Evolutionary conservation across 2,329 filamentous ascomycete genomes (phyloP).

Genomic region (Hymenoscyphus repandus): DNA sequence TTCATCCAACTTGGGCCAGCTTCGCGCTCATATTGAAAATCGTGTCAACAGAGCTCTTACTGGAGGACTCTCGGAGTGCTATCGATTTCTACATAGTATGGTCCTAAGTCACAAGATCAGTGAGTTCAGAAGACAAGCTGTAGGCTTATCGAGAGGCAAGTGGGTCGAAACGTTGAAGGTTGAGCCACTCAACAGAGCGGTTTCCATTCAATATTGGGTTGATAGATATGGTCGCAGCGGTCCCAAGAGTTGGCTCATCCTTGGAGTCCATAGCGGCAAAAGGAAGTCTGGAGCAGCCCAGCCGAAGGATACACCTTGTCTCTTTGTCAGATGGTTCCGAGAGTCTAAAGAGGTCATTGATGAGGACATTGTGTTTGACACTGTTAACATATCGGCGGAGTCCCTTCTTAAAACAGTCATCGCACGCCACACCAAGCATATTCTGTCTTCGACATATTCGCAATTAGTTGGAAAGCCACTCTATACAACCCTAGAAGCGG

Average conservation of each 20-base stretch:
- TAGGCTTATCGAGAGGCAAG: conserved; percentile 59
- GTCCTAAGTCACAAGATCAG: conserved; percentile 86
- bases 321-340: conserved; percentile 76
- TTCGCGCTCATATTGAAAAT: conserved; percentile 63
- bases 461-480: conserved; percentile 55
- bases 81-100: conserved; percentile 81
- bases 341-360: conserved; percentile 71
- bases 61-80: conserved; percentile 73
- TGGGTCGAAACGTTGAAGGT: conserved; percentile 78
- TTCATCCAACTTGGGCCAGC: conserved; percentile 50
- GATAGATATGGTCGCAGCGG: conserved; percentile 50
- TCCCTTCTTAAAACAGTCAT: conserved; percentile 68
- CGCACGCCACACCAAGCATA: conserved; percentile 66
- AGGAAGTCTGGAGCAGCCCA: conserved; percentile 37
- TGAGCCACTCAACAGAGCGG: conserved; percentile 72
- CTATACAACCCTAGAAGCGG: conserved; percentile 55
- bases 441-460: conserved; percentile 61
- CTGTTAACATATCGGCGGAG: conserved; percentile 66
- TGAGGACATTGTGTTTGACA: conserved; percentile 61
- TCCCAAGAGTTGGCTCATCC: conserved; percentile 83
- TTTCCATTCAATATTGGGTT: conserved; percentile 90
- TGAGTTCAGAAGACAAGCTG: conserved; percentile 72
- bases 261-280: conserved; percentile 70
- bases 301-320: conserved; percentile 43
- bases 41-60: conserved; percentile 68